Evolutionary conservation across 2,329 filamentous ascomycete species (phyloP).

Genomic region (Penicillium sp.): DNA sequence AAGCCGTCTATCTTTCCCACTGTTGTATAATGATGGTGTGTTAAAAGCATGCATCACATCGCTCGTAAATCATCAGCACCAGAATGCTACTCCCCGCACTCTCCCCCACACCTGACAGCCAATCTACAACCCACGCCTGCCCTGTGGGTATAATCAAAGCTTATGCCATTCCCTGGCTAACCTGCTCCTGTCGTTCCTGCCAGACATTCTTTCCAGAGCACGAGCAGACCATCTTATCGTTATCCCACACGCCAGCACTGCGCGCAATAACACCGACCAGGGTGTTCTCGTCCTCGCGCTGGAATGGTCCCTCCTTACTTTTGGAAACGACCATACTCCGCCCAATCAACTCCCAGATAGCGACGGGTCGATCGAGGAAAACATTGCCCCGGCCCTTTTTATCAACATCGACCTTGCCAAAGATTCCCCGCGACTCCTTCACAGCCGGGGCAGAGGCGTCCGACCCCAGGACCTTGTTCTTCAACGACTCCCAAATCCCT

Average conservation of each 20-base stretch:
- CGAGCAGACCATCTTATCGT: constrained; percentile 97
- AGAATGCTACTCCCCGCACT: no score
- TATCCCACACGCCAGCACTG: constrained; percentile 98
- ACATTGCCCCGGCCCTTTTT: constrained; percentile 73
- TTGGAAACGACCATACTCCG: constrained; percentile 85
- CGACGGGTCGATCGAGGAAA: constrained; percentile 78
- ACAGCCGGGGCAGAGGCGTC: constrained; percentile 15
- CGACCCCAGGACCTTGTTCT: constrained; percentile 43
- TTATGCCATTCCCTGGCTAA: constrained; percentile 86
- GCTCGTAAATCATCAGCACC: neutral
- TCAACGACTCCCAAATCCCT: constrained; percentile 70
- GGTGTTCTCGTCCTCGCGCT: constrained; percentile 78
- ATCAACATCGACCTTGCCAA: constrained; percentile 76
- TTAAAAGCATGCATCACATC: constrained; percentile 6
- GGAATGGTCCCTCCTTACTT: constrained; percentile 59
- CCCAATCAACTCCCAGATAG: constrained; percentile 96
- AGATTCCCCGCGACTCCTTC: constrained; percentile 58
- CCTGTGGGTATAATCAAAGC: neutral
- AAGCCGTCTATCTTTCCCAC: neutral
- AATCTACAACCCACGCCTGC: neutral
- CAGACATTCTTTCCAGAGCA: constrained; percentile 98
- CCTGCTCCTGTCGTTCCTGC: constrained; percentile 92
- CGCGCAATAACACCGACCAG: constrained; percentile 91
- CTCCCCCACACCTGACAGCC: neutral
- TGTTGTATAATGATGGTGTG: constrained; percentile 7